Base-by-base conservation (phyloP, 495 filamentous ascomycete genomes). In the Daldinia caldariorum region DNA sequence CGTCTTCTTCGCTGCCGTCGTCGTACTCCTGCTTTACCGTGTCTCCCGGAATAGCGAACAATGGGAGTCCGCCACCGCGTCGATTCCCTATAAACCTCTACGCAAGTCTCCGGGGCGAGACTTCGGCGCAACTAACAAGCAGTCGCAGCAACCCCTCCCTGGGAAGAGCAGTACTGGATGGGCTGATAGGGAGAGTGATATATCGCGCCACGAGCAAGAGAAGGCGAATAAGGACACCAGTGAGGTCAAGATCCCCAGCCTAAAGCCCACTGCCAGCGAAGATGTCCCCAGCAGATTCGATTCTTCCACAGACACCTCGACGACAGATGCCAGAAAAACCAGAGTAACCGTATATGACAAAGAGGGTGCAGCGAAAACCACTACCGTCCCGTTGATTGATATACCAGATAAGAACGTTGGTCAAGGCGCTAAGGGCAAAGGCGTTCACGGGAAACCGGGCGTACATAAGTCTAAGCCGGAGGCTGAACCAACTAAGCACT, bases 1-100 rank as follows among this genome's bases (percentile, higher is more conserved):
- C 66, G 75, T 94, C 53, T 79, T 91, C 70, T 90, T 92, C 74
- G 88, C 92, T 51, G 84, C 88, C 56, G 77, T 92, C 53, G 78
- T 89, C 55, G 78, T 90, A 32, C 79, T 93, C 47, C 79, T 88
- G 14, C 78, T 94, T 20, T 85, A 92, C 70, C 87, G 92, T 75
- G 89, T 92, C 57, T 81, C 74, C 69, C 77, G 74, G 73, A 86
- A 79, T 62, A 85, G 77, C 70, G 65, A 75, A 22, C 75, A 81
- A 75, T 84, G 82, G 80, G 81, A 84, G 31, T 61, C 76, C 22
- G 74, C 76, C 37, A 68, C 71, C 10, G 72, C 79, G 20, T 66
- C 76, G 10, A 76, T 77, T 56, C 61, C 71, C 29, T 55, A 68
- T 34, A 72, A 58, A 61, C 49, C 70, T 55, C 20, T 43, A n/a